Conservation (phyloP, 2,329 filamentous ascomycete species). For the Magnaporthales sp. region DNA sequence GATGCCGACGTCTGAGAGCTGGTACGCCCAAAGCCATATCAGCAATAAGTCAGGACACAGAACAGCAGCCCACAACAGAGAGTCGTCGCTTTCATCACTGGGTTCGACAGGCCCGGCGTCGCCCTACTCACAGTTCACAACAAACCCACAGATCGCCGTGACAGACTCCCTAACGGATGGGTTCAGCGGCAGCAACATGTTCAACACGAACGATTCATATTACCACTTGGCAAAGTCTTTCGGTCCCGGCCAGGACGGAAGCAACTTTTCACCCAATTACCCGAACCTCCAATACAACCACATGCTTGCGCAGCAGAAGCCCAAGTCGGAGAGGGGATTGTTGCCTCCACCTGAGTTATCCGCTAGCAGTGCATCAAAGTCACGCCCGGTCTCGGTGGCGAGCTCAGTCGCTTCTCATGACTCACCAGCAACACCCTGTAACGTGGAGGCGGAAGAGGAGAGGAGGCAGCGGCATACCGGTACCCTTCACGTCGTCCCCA, state of each 20-base stretch:
- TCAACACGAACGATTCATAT: constrained; percentile 29
- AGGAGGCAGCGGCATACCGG: constrained; percentile 47
- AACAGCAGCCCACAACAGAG: constrained; percentile 41
- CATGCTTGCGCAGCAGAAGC: constrained; percentile 28
- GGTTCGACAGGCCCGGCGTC: constrained; percentile 53
- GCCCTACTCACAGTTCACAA: constrained; percentile 44
- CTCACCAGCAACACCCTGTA: constrained; percentile 49
- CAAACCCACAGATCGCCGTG: constrained; percentile 50
- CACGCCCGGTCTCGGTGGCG: constrained; percentile 47
- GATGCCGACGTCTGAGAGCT: constrained; percentile 1
- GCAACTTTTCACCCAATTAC: constrained; percentile 29
- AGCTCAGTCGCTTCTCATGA: constrained; percentile 45
- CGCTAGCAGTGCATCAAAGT: constrained; percentile 26
- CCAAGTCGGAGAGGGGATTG: constrained; percentile 30
- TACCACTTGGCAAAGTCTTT: constrained; percentile 37
- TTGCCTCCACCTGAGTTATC: constrained; percentile 37
- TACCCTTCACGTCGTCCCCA: constrained; percentile 53
- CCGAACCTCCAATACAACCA: constrained; percentile 31
- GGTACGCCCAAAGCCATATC: background rate
- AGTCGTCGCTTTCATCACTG: constrained; percentile 52
- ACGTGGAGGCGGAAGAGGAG: constrained; percentile 33
- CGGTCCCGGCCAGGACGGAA: constrained; percentile 20
- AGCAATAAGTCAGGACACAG: background rate
- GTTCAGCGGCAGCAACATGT: constrained; percentile 30
- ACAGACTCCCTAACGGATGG: constrained; percentile 38